These are phyloP conservation scores for Orbilia oligospora DNA, from an alignment of 2,329 filamentous ascomycete species.

Conservation along the genomic window DNA sequence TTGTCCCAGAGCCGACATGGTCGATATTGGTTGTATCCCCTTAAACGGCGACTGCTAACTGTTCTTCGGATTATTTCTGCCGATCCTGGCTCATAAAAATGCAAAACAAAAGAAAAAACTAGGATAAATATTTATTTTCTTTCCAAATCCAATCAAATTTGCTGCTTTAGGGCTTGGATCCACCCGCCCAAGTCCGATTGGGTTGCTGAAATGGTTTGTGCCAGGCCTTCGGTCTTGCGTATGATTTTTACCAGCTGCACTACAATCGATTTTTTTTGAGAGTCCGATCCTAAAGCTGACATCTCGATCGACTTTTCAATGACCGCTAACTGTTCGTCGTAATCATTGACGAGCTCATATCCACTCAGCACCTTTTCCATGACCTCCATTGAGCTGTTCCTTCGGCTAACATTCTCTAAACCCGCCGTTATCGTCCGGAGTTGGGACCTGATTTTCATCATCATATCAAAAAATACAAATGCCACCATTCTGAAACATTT, in stretches of 20 bases:
- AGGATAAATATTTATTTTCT: too few species aligned
- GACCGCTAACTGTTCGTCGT: background rate
- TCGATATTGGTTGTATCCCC: too few species aligned
- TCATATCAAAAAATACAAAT: background rate
- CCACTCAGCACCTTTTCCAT: slow-evolving; percentile 12
- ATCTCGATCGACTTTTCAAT: slow-evolving; percentile 7
- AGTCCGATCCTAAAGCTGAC: background rate
- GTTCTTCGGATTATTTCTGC: too few species aligned
- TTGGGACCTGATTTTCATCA: background rate
- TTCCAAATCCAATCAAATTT: too few species aligned
- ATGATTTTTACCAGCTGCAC: background rate
- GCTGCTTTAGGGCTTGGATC: background rate
- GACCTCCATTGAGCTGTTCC: background rate
- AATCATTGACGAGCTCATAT: slow-evolving; percentile 5
- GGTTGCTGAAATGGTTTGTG: background rate
- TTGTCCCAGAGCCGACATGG: too few species aligned
- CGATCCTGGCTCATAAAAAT: too few species aligned
- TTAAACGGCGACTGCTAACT: too few species aligned
- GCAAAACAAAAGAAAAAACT: too few species aligned
- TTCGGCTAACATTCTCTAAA: background rate
- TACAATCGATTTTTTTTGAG: background rate
- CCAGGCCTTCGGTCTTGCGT: background rate
- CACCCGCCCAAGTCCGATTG: background rate
- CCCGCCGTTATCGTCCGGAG: background rate
- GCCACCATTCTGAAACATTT: slow-evolving; percentile 9